Percentiles rank a stretch among this genome's conserved stretches.
phyloP scores from a whole-genome alignment of 257 asterid genomes.

The Plantago elongata region DNA sequence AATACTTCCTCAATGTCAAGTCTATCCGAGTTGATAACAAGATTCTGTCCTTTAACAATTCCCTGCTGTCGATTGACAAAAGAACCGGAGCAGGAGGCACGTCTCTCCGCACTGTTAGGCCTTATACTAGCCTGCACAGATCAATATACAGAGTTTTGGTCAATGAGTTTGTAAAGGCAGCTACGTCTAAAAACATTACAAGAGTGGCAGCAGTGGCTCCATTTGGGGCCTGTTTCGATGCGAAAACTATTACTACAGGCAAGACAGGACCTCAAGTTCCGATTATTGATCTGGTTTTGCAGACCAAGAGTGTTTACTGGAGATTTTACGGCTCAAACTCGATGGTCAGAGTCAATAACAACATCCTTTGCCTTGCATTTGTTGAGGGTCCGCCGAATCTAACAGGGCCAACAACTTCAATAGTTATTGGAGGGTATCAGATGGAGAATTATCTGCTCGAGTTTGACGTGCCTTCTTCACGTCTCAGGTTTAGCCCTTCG shows the following conservation, averaged over 20 bases:
- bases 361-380: conserved; percentile 41
- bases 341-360: conserved; percentile 29
- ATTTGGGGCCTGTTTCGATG: conserved; percentile 42
- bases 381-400: conserved; percentile 31
- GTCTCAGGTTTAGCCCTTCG: conserved; percentile 41
- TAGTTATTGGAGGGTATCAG: conserved; percentile 47
- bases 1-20: conserved; percentile 33
- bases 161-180: conserved; percentile 35
- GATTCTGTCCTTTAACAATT: conserved; percentile 27
- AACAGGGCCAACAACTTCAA: conserved; percentile 31
- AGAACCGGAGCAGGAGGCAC: conserved; percentile 44
- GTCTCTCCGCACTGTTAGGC: conserved; percentile 41
- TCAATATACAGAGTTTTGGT: conserved; percentile 33
- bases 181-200: conserved; percentile 21
- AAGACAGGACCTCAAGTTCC: conserved; percentile 40
- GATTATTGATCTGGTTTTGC: conserved; percentile 33
- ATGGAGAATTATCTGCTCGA: conserved; percentile 46
- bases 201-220: conserved; percentile 47
- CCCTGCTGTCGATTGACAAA: conserved; percentile 37
- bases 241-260: conserved; percentile 20
- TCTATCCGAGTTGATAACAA: conserved; percentile 32
- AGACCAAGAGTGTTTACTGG: conserved; percentile 29
- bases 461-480: conserved; percentile 34
- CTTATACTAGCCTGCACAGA: conserved; percentile 31
- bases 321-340: conserved; percentile 41